Base-by-base conservation (phyloP, 805 yeast species). In the Cyberlindnera xylosilytica region DNA sequence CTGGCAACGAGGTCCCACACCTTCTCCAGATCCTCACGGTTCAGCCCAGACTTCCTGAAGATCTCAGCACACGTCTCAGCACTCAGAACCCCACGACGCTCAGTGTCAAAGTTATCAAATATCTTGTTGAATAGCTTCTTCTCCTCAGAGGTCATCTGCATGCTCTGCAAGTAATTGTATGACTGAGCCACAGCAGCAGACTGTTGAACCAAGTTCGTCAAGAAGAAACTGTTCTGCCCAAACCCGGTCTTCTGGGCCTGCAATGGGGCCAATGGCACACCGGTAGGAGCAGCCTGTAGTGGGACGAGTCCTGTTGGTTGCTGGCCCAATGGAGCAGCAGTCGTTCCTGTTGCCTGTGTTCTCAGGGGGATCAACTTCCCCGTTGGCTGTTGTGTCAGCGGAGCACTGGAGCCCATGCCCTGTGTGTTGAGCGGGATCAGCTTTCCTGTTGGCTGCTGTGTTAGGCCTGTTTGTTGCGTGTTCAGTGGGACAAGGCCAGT, bases 1-100 rank as follows among this genome's bases (percentile, higher is more conserved):
- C 83, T 76, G 61, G 93, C 97, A 38, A 90, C 78, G 49, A 91
- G 72, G 39, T 80, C 87, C 99, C 99, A 93, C 48, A 93, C 87
- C 28, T 79, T 72, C 63, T 90, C 98, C 46, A 91, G 72, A 55
- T 93, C 97, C n/a, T 79, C 73, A 63, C 97, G 78, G 41, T 81
- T 73, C 51, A 93, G 76, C 2, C 98, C 98, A 18, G 96, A 85
- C 66, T 93, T 91, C 39, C 91, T 81, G 61, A 91, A 89, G 29
- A 93, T 82, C 44, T 79, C 79, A 38, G 93, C 88, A 2, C 96
- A 96, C 9, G 83, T 79, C 28, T 79, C 80, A n/a, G 97, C 96
- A 46, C 79, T 83, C 42, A 91, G 70, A 48, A 67, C 75, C 0
- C 98, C 98, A 34, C 68, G 70, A 29, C 73, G 72, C 24, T 69